Evolutionary conservation across 495 filamentous ascomycete species (phyloP).

Genomic region (Xylaria castorea): DNA sequence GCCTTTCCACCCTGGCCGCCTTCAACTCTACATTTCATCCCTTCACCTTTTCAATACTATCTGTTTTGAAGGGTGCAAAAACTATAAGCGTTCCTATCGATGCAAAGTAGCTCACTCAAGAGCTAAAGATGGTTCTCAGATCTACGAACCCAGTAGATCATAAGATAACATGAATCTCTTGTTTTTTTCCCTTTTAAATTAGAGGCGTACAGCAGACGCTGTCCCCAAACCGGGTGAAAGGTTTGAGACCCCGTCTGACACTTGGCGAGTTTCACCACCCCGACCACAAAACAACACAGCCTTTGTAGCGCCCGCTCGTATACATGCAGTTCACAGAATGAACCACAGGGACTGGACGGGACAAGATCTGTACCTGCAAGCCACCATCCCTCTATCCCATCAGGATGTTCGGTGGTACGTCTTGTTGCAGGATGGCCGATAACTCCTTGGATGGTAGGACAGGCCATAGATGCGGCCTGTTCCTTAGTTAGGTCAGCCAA

Average conservation of each 20-base stretch:
- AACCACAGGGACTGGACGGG: constrained; percentile 2
- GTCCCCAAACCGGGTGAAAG: constrained; percentile 22
- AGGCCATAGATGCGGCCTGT: neutral
- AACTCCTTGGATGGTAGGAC: neutral
- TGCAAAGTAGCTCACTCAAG: neutral
- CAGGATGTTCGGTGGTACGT: neutral
- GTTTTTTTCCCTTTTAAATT: neutral
- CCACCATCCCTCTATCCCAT: neutral
- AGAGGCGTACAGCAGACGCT: constrained; percentile 1
- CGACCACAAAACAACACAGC: constrained; percentile 22
- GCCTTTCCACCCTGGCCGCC: neutral
- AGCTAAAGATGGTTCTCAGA: neutral
- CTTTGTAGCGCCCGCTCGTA: neutral
- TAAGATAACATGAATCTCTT: neutral
- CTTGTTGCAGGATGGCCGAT: constrained; percentile 11
- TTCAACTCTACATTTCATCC: neutral
- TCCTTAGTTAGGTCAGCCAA: neutral
- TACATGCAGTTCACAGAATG: neutral
- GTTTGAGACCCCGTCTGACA: constrained; percentile 17
- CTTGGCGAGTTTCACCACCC: constrained; percentile 18
- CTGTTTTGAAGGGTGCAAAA: neutral
- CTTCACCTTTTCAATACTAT: neutral
- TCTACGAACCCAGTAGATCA: constrained; percentile 12
- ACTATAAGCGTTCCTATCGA: neutral
- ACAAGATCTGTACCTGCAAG: neutral